These are phyloP conservation scores for Mortierella polycephala DNA, from an alignment of 371 early-diverging fungal species.

Conservation along the genomic window DNA sequence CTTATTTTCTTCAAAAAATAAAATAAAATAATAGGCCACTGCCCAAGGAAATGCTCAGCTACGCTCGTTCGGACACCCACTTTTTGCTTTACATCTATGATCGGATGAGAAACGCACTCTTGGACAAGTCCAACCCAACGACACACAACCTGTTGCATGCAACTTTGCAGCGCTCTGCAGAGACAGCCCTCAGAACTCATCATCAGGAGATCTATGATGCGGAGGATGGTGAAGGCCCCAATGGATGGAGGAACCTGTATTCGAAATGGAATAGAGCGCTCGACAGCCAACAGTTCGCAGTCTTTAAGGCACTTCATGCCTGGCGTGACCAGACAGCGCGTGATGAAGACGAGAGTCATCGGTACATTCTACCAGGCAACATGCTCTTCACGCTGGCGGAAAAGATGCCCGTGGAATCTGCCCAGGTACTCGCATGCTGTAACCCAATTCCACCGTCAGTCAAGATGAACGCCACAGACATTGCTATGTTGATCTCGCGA, in stretches of 20 bases:
- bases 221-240: slow-evolving; percentile 73
- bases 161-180: slow-evolving; percentile 75
- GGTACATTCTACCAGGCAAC: slow-evolving; percentile 93
- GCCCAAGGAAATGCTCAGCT: slow-evolving; percentile 89
- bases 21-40: slow-evolving; percentile 89
- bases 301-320: slow-evolving; percentile 86
- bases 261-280: slow-evolving; percentile 73
- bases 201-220: slow-evolving; percentile 87
- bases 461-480: slow-evolving; percentile 81
- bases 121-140: slow-evolving; percentile 62
- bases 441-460: slow-evolving; percentile 83
- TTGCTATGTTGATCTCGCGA: slow-evolving; percentile 74
- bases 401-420: slow-evolving; percentile 79
- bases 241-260: slow-evolving; percentile 82
- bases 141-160: slow-evolving; percentile 76
- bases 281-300: slow-evolving; percentile 73
- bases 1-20: too few species aligned
- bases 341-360: slow-evolving; percentile 89
- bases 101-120: slow-evolving; percentile 85
- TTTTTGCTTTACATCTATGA: slow-evolving; percentile 95
- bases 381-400: slow-evolving; percentile 84
- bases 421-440: slow-evolving; percentile 83
- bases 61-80: slow-evolving; percentile 97
- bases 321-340: slow-evolving; percentile 95
- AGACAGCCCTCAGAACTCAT: slow-evolving; percentile 72